phyloP scores from a whole-genome alignment of 495 filamentous ascomycete species.

The Penicillium paxilli region DNA sequence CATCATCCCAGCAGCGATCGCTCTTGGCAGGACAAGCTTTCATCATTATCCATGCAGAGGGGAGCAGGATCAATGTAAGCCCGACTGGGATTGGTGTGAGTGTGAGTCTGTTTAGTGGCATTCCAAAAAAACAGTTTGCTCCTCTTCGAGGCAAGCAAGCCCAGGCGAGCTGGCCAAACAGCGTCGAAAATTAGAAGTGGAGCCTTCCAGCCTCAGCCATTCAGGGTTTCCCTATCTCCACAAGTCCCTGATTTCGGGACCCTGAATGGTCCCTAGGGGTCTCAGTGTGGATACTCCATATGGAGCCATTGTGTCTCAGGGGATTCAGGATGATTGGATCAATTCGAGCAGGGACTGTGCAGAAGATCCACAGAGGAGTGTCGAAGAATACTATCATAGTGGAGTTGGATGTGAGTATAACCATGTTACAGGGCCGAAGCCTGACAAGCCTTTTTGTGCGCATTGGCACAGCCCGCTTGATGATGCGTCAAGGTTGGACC shows the following conservation, averaged over 20 bases:
- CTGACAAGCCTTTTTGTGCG: slow-evolving; percentile 5
- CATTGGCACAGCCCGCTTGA: slow-evolving; percentile 24
- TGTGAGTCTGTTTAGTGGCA: not conserved
- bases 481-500: slow-evolving; percentile 16
- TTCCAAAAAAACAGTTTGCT: not conserved
- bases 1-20: slow-evolving; percentile 8
- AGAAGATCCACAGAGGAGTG: not conserved
- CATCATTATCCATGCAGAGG: not conserved
- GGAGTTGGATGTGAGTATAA: not conserved
- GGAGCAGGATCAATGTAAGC: not conserved
- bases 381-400: not conserved
- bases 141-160: not conserved
- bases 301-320: not conserved
- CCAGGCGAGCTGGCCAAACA: not conserved
- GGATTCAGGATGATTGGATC: not conserved
- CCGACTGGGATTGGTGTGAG: not conserved
- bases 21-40: slow-evolving; percentile 17
- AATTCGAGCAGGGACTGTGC: not conserved
- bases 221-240: not conserved
- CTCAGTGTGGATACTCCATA: not conserved
- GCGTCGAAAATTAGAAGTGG: not conserved
- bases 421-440: slow-evolving; percentile 8
- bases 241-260: not conserved
- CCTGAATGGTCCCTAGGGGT: not conserved
- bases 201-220: not conserved